A percentile compares a stretch with the other conserved stretches of the same genome.
These are phyloP conservation scores for Arabis alpina DNA, from an alignment of 345 rosid species.

Conservation along the genomic window DNA sequence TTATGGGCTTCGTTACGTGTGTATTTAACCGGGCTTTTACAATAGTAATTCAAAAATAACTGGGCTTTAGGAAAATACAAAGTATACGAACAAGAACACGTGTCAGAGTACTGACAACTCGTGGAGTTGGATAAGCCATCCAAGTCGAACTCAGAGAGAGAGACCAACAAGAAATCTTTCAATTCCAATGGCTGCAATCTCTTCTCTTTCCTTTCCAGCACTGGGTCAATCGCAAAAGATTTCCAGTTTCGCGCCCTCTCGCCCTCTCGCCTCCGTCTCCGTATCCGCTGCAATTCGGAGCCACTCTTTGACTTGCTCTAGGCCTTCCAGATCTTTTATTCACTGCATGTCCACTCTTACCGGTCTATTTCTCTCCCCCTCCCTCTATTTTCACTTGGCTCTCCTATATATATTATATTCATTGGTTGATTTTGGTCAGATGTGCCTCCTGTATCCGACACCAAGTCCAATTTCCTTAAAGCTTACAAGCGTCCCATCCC, in stretches of 20 bases:
- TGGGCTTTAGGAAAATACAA: not conserved
- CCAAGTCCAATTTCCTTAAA: slow-evolving; percentile 77
- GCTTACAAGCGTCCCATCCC: slow-evolving; percentile 93
- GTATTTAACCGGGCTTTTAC: no score
- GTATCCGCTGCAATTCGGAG: slow-evolving; percentile 49
- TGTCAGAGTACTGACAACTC: slow-evolving; percentile 30
- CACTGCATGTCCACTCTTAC: slow-evolving; percentile 68
- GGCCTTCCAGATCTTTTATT: slow-evolving; percentile 50
- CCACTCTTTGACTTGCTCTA: slow-evolving; percentile 37
- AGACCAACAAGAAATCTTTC: no score
- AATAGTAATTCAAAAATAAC: no score
- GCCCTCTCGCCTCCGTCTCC: slow-evolving; percentile 46
- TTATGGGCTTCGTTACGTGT: slow-evolving; percentile 5
- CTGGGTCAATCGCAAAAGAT: slow-evolving; percentile 55
- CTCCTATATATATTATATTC: no score
- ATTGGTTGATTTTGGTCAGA: slow-evolving; percentile 50
- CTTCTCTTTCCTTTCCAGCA: slow-evolving; percentile 75
- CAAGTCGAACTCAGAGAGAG: slow-evolving; percentile 1
- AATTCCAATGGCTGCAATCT: slow-evolving; percentile 61
- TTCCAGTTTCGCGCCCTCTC: slow-evolving; percentile 43
- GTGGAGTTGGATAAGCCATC: slow-evolving; percentile 44
- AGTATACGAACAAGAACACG: slow-evolving; percentile 26
- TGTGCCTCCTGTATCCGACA: slow-evolving; percentile 84
- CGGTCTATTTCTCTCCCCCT: slow-evolving; percentile 47
- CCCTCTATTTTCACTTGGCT: no score